Base-by-base conservation (phyloP, 257 asterid species). In the Solanum peruvianum region DNA sequence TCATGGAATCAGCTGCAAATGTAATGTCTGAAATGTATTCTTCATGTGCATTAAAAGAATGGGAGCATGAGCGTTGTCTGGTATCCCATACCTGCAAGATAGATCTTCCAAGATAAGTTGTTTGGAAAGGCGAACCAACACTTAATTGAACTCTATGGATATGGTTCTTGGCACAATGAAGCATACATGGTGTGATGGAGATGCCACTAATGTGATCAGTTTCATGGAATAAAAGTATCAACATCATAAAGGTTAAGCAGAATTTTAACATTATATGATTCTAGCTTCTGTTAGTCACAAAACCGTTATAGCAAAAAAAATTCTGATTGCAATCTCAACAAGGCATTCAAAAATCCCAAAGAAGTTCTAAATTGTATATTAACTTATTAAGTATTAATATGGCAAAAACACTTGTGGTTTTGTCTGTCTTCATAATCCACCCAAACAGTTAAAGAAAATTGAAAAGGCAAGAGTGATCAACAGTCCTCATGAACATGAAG, bases 11-110 rank as follows among this genome's bases (percentile, higher is more conserved):
- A 42, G 98, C 80, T 15, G 97, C 94, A 91, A 92, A 94, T 45
- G 96, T 94, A 90, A 97, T 93, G 88, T 97, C 98, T 86, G 99
- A 94, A 88, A 97, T 94, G 91, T 93, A 94, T 37, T 95, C 99
- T 87, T 94, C 95, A 80, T 97, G 99, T 71, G 90, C 94, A 83
- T 88, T 81, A 88, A 91, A 95, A 87, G 98, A 29, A 92, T 87
- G 91, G 91, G 93, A 92, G 92, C 99, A 97, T 86, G 97, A 91
- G 56, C 95, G 94, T 88, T 97, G 98, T 18, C 99, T 89, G 86
- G 97, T 95, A 90, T 95, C 98, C 98, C 99, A 97, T 21, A 95
- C 94, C 98, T 96, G 91, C 85, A 73, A 84, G 39, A 87, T 11
- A 52, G n/a, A 85, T 49, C 23, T 71, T 71, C 78, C 85, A 69